Evolutionary conservation across 2,329 filamentous ascomycete species (phyloP).

Genomic region (Claviceps maximensis): DNA sequence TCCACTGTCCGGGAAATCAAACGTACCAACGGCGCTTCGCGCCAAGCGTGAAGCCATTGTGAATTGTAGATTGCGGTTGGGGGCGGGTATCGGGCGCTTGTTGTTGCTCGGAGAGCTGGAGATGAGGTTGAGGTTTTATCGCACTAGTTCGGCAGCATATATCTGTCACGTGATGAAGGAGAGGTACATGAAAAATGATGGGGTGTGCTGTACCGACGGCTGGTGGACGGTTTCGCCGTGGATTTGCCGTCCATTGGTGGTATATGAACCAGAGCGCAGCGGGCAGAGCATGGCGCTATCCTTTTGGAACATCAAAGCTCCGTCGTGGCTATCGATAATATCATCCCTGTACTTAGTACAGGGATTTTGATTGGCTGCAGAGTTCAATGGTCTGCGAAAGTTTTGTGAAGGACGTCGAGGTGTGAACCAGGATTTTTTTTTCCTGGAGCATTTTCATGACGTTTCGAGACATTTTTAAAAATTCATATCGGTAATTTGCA

Average conservation of each 20-base stretch:
- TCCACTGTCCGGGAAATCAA: conserved; percentile 4
- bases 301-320: too few relatives aligned
- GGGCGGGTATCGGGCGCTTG: conserved; percentile 35
- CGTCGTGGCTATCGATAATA: not conserved
- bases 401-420: not conserved
- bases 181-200: not conserved
- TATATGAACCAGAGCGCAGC: too few relatives aligned
- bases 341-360: not conserved
- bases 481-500: not conserved
- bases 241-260: conserved; percentile 6
- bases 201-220: too few relatives aligned
- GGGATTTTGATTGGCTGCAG: conserved; percentile 2
- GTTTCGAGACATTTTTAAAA: not conserved
- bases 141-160: conserved; percentile 27
- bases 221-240: conserved; percentile 16
- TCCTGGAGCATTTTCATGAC: not conserved
- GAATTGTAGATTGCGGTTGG: conserved; percentile 37
- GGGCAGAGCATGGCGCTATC: not conserved
- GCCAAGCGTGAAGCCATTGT: conserved; percentile 97
- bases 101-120: conserved; percentile 31
- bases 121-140: conserved; percentile 39
- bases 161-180: conserved; percentile 22
- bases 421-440: not conserved
- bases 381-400: conserved; percentile 4
- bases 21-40: conserved; percentile 89